Evolutionary conservation across 23 red algal genomes (phyloP), one percentile per base, ranked within the genome.

Genomic region (Chondrus crispus): DNA sequence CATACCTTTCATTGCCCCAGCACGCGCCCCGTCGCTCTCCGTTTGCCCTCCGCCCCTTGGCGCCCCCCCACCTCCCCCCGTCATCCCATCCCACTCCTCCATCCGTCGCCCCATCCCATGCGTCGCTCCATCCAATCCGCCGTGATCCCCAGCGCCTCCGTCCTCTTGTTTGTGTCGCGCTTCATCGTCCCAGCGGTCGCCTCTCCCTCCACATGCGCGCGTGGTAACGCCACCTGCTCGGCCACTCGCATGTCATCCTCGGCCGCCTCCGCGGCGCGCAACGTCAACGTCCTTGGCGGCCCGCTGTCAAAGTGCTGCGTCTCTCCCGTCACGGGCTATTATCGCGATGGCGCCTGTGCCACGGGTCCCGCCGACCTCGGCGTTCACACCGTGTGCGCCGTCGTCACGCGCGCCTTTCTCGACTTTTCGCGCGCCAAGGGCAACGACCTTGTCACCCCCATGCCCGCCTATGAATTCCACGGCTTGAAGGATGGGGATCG

Each of bases 231-330:
- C n/a, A n/a, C n/a, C n/a, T n/a, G n/a, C n/a, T n/a, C n/a, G n/a
- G 9, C 60, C 7, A 7, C 60, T 9, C 7, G 60, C 9, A 66
- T 66, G 60, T 22, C 60, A 32, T 66, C 60, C 60, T 9, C 60
- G 35, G 35, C 26, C 60, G 60, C 26, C 60, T 12, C 35, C 60
- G 35, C 35, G 60, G 60, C 66, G 66, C 92, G 72, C 66, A 95
- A 95, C 84, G 93, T 95, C 66, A 95, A 95, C 84, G 93, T 95
- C 22, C 79, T 95, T 8, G 93, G 85, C 7, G 75, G 72, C 33
- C 71, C 28, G 63, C 45, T 95, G 51, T 30, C 57, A 38, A 35
- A 30, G 33, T 95, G 93, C 93, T 95, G 93, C 76, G 14, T n/a
- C 20, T 16, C 54, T 13, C 85, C 93, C 58, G 53, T 29, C 43